phyloP scores from a whole-genome alignment of 2,329 filamentous ascomycete species.

The Rutstroemia sp. region DNA sequence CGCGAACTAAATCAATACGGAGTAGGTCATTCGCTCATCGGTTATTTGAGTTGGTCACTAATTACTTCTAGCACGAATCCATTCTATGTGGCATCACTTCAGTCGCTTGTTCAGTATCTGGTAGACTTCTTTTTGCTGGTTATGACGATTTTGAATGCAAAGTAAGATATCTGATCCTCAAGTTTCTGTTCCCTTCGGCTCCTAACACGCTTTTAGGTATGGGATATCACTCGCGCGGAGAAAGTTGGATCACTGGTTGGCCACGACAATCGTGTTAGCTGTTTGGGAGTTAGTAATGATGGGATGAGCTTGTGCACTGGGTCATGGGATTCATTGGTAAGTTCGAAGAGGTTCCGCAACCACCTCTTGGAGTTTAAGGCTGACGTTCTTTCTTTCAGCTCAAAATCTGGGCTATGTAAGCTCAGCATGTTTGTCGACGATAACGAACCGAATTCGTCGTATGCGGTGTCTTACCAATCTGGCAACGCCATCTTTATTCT shows the following conservation, averaged over 20 bases:
- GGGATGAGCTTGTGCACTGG: constrained; percentile 98
- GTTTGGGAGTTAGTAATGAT: constrained; percentile 96
- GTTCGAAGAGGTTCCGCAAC: constrained; percentile 31
- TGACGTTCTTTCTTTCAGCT: constrained; percentile 44
- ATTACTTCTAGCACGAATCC: constrained; percentile 69
- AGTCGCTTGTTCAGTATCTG: constrained; percentile 94
- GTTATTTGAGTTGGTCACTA: constrained; percentile 12
- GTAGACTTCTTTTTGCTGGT: constrained; percentile 87
- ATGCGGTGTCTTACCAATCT: constrained; percentile 8
- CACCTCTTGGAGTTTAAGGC: neutral
- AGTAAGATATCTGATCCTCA: constrained; percentile 45
- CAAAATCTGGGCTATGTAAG: constrained; percentile 69
- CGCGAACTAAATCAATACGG: constrained; percentile 65
- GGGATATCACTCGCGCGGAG: constrained; percentile 94
- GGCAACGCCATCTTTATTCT: constrained; percentile 29
- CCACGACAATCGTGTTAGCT: constrained; percentile 98
- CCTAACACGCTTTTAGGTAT: constrained; percentile 56
- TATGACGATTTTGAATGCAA: constrained; percentile 99
- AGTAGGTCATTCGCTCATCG: constrained; percentile 37
- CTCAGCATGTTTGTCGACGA: constrained; percentile 4
- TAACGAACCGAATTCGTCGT: constrained; percentile 6
- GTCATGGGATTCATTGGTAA: constrained; percentile 97
- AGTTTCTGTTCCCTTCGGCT: neutral
- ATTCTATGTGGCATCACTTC: constrained; percentile 98
- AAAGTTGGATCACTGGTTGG: constrained; percentile 95